These are phyloP conservation scores for Kwoniella sp. DNA, from an alignment of 768 basidiomycete species.

Conservation along the genomic window DNA sequence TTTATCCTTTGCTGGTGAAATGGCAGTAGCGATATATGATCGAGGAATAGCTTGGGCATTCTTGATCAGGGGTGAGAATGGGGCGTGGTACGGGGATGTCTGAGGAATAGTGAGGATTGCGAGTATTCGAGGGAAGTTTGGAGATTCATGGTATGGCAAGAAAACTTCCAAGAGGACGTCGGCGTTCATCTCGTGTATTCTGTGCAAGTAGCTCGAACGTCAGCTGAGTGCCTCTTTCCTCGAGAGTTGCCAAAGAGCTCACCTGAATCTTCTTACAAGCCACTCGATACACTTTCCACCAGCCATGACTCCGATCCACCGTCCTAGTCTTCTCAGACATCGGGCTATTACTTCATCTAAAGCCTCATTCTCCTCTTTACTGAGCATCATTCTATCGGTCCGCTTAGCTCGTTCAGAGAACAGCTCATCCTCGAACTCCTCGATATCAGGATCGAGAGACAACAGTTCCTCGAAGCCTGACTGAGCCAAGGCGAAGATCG, in stretches of 20 bases:
- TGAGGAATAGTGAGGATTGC: constrained; percentile 65
- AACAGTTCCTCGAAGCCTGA: constrained; percentile 77
- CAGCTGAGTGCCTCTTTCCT: not conserved
- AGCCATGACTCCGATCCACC: constrained; percentile 77
- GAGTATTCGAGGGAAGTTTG: constrained; percentile 90
- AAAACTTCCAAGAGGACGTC: constrained; percentile 75
- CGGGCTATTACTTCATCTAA: constrained; percentile 66
- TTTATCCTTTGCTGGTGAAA: constrained; percentile 57
- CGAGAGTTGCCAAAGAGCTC: constrained; percentile 21
- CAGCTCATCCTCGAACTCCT: constrained; percentile 67
- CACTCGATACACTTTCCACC: constrained; percentile 86
- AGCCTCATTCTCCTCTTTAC: constrained; percentile 64
- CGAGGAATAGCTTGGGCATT: constrained; percentile 75
- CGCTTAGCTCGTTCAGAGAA: constrained; percentile 78
- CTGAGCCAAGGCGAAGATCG: constrained; percentile 75
- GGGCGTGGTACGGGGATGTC: constrained; percentile 39
- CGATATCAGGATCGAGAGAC: constrained; percentile 64
- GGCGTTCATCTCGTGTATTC: constrained; percentile 91
- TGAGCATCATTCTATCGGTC: constrained; percentile 76
- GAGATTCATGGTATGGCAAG: constrained; percentile 90
- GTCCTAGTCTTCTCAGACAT: constrained; percentile 72
- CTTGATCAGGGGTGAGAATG: constrained; percentile 61
- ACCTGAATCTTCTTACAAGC: constrained; percentile 93
- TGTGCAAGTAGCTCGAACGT: constrained; percentile 49
- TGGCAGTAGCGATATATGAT: constrained; percentile 70